These are phyloP conservation scores for Trichoderma sp. DNA, from an alignment of 2,329 filamentous ascomycete genomes.

Conservation along the genomic window DNA sequence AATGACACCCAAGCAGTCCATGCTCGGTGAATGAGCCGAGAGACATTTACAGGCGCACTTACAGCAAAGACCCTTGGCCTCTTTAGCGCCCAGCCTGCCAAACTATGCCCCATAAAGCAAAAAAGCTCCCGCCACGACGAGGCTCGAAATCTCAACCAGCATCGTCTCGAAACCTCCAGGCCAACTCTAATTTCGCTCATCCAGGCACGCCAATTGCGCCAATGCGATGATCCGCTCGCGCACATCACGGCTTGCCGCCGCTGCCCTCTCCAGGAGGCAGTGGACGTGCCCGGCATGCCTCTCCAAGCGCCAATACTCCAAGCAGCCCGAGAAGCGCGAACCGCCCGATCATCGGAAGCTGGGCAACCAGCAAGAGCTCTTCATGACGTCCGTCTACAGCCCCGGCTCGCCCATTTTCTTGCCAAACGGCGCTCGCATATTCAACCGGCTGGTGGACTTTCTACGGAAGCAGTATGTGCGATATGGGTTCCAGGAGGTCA, in stretches of 20 bases:
- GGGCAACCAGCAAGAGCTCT: conserved; percentile 68
- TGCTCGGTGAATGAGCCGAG: neutral
- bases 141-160: neutral
- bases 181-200: neutral
- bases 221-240: conserved; percentile 34
- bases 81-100: neutral
- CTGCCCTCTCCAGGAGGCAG: conserved; percentile 24
- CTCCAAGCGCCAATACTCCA: conserved; percentile 32
- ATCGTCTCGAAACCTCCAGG: neutral
- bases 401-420: conserved; percentile 84
- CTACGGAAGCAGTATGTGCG: conserved; percentile 78
- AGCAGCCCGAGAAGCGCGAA: conserved; percentile 31
- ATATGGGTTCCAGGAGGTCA: conserved; percentile 85
- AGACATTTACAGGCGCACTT: neutral
- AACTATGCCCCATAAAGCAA: conserved; percentile 4
- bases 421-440: conserved; percentile 76
- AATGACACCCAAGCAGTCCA: neutral
- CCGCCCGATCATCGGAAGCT: conserved; percentile 59
- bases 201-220: neutral
- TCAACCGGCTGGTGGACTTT: conserved; percentile 80
- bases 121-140: neutral
- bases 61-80: neutral
- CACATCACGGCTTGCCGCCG: conserved; percentile 24
- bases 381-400: conserved; percentile 75
- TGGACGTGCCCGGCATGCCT: conserved; percentile 37